Evolutionary conservation across 1,139 yeast genomes (phyloP), one percentile per base, ranked within the genome.

Genomic region (Pichia sp.): DNA sequence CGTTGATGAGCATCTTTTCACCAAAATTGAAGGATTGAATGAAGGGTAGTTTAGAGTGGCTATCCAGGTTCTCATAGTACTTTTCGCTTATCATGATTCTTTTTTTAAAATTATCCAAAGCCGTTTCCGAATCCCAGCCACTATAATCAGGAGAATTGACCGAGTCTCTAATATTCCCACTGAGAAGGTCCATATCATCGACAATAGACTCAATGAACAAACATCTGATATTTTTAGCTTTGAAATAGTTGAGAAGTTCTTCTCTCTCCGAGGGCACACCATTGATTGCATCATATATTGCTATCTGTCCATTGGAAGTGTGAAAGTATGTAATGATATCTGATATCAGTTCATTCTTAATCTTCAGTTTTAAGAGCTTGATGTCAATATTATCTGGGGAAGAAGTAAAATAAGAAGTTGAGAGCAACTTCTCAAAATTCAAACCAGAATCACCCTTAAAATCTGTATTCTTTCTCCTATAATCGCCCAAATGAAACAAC

Each of bases 221-320:
- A 17, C 83, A 81, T 55, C 82, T 88, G 40, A 88, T 78, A 46
- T 76, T 74, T 41, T 72, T 65, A 27, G 65, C 63, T 11, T 66
- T 62, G 51, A 88, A 77, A 39, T 62, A 62, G 28, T 66, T 65
- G 33, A 72, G 71, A 37, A 91, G 61, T 22, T 69, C 71, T 14
- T 69, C 53, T 48, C 98, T 69, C 48, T 80, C 82, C 38, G 70
- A 69, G 14, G 81, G 76, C 32, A 81, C 64, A 2, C 94, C 94
- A 59, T 93, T 91, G 40, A 91, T 85, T 0, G 97, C 98, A 59
- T 91, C 99, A 57, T 86, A 91, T 26, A 93, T 84, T 13, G 95
- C 98, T 20, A 93, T 85, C 61, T 91, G 98, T 11, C 96, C 96
- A 52, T 70, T 72, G 45, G 80, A 85, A 25, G 74, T 71, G 42